Conservation (phyloP, 1,139 yeast species). For the Sugiyamaella grinbergsii region DNA sequence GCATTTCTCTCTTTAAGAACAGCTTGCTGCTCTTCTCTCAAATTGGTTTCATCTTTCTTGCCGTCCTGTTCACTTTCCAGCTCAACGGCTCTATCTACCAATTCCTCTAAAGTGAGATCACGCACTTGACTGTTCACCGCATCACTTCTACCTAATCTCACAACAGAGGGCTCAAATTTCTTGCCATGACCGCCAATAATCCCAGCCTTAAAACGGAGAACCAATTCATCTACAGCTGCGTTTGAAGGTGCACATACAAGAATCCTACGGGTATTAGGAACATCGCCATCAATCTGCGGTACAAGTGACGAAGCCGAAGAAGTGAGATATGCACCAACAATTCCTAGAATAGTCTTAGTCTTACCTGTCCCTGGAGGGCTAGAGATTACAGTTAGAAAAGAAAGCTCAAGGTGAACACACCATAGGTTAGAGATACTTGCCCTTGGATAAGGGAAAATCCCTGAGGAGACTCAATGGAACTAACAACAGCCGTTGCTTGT, state of each 20-base stretch:
- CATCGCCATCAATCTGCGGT: conserved; percentile 23
- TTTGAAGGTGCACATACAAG: conserved; percentile 97
- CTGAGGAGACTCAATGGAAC: conserved; percentile 56
- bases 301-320: not conserved
- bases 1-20: conserved; percentile 55
- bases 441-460: conserved; percentile 96
- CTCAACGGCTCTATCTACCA: conserved; percentile 67
- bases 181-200: conserved; percentile 58
- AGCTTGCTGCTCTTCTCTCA: conserved; percentile 56
- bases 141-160: conserved; percentile 90
- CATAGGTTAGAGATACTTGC: conserved; percentile 27
- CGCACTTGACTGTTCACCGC: conserved; percentile 81
- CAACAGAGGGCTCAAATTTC: conserved; percentile 65
- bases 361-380: conserved; percentile 97
- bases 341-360: conserved; percentile 92
- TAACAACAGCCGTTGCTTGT: conserved; percentile 85
- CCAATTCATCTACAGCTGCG: conserved; percentile 98
- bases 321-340: conserved; percentile 75
- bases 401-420: not conserved
- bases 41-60: conserved; percentile 48
- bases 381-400: conserved; percentile 18
- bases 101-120: conserved; percentile 83
- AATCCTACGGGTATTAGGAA: conserved; percentile 52
- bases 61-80: conserved; percentile 41
- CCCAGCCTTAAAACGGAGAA: conserved; percentile 79